Base-by-base conservation (phyloP, 2,329 filamentous ascomycete species). In the Curvularia verruculosa region DNA sequence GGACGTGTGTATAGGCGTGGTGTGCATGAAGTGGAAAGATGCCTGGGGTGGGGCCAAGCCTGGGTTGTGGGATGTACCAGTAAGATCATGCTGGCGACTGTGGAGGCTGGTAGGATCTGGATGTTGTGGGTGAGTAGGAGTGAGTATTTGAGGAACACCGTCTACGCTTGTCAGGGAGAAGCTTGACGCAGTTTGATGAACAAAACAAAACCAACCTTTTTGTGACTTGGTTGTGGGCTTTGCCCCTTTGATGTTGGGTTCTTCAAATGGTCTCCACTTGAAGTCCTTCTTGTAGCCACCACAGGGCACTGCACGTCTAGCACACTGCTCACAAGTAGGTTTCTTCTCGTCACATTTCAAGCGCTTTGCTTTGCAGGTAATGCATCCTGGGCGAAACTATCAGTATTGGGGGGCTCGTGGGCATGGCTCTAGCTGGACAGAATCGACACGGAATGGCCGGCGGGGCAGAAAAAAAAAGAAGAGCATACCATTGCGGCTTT, bases 271-370 rank as follows among this genome's bases (percentile, higher is more conserved):
- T 50, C 87, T 81, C 88, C 88, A 91, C 80, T 90, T 90, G 78
- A 89, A 90, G 72, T 89, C 86, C 72, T 89, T 91, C 74, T 86
- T 89, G 76, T 90, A 91, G 34, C 88, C 88, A 56, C 87, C 88
- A 70, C 88, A 91, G 3, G 79, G 72, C 21, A 90, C 87, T 60
- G 83, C 86, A 51, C 88, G 81, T 65, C 84, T 85, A 44, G 85
- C 80, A 70, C 88, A 90, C 77, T 90, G 87, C 56, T 85, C 80
- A 67, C 88, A 90, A 21, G 80, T 82, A 0, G 88, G 88, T 64
- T 90, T 89, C 44, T 84, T 85, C 78, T 91, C 88, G 72, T 90
- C 88, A 76, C 88, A 91, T 77, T 90, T 91, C 51, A 91, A 78
- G 57, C 88, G 81, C 76, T 90, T 90, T 60, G 85, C 82, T 77